These are phyloP conservation scores for Cymbopogon citratus DNA, from an alignment of 176 grass and related monocot species.

Conservation along the genomic window DNA sequence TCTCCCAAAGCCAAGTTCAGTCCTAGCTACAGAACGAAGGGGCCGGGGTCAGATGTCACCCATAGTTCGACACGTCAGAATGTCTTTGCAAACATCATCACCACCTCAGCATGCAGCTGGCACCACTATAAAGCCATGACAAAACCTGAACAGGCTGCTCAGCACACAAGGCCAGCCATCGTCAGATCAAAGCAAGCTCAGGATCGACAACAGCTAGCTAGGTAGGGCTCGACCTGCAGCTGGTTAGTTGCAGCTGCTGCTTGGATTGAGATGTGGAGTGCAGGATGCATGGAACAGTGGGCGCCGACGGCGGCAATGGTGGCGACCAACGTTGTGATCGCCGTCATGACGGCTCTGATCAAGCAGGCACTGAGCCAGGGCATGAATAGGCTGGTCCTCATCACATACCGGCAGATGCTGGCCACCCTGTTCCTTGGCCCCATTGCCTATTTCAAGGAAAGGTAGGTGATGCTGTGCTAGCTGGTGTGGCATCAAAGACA, in stretches of 20 bases:
- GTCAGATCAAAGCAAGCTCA: background rate
- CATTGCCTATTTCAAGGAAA: slow-evolving; percentile 63
- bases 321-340: slow-evolving; percentile 33
- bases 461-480: slow-evolving; percentile 20
- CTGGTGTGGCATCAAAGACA: background rate
- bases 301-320: slow-evolving; percentile 42
- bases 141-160: slow-evolving; percentile 22
- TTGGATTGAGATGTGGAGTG: slow-evolving; percentile 30
- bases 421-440: slow-evolving; percentile 51
- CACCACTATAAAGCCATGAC: slow-evolving; percentile 44
- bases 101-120: background rate
- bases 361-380: slow-evolving; percentile 57
- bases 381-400: slow-evolving; percentile 56
- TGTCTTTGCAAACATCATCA: background rate
- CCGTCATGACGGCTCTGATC: slow-evolving; percentile 50
- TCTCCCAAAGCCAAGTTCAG: no score
- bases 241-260: background rate
- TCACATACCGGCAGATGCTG: slow-evolving; percentile 51
- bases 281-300: slow-evolving; percentile 37
- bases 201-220: background rate
- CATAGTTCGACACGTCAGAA: no score
- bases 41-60: no score
- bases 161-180: background rate
- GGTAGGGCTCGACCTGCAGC: no score
- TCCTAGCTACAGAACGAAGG: no score